phyloP scores from a whole-genome alignment of 192 early-diverging fungal species.

The Coemansia sp. region DNA sequence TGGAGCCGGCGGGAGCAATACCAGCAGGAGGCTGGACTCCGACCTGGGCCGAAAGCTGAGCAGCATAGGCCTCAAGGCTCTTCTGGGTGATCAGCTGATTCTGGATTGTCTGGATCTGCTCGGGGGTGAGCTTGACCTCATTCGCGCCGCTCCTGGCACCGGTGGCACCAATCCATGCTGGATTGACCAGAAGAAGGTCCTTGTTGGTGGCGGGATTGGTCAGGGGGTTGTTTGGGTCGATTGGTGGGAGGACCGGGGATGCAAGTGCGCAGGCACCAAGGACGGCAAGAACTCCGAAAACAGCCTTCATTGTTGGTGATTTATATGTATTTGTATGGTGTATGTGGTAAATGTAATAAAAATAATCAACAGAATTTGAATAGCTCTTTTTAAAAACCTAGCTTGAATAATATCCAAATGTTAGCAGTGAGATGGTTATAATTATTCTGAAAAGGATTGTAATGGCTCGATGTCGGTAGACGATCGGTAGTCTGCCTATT shows the following conservation, averaged over 20 bases:
- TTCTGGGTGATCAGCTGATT: slow-evolving; percentile 52
- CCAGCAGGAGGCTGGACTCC: slow-evolving; percentile 47
- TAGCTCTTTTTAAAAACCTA: too few species aligned
- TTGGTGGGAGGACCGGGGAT: slow-evolving; percentile 26
- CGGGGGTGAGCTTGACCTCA: slow-evolving; percentile 24
- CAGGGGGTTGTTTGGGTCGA: slow-evolving; percentile 47
- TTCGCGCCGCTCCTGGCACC: background rate
- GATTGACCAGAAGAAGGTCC: slow-evolving; percentile 46
- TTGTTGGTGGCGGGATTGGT: slow-evolving; percentile 48
- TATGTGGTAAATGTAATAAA: background rate
- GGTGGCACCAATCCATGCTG: slow-evolving; percentile 14
- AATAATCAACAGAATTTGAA: background rate
- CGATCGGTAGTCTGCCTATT: background rate
- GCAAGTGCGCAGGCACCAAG: slow-evolving; percentile 36
- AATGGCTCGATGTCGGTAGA: background rate
- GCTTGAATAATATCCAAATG: too few species aligned
- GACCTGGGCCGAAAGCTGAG: slow-evolving; percentile 44
- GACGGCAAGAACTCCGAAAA: slow-evolving; percentile 31
- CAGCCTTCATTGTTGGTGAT: slow-evolving; percentile 31
- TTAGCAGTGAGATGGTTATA: too few species aligned
- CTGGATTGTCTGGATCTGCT: slow-evolving; percentile 45
- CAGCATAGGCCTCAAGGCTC: slow-evolving; percentile 47
- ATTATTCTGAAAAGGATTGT: background rate
- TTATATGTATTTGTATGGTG: background rate
- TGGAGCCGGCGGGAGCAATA: slow-evolving; percentile 27